Base-by-base conservation (phyloP, 2,329 filamentous ascomycete species). In the Geosmithia putterillii region DNA sequence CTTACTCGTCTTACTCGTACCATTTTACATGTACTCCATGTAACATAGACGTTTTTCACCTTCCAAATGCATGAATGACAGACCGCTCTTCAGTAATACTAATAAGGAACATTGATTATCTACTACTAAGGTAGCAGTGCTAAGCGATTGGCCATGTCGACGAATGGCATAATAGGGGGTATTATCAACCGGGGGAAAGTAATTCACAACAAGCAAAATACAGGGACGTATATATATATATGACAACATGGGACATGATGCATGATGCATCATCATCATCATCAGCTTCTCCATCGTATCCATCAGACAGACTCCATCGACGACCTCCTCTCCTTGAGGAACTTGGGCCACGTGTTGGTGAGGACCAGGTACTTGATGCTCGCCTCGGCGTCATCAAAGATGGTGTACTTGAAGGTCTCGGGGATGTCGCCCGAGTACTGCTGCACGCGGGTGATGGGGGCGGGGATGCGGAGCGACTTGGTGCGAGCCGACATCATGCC, bases 261-360 rank as follows among this genome's bases (percentile, higher is more conserved):
- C n/a, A n/a, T n/a, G n/a, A n/a, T n/a, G n/a, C n/a, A n/a, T n/a
- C n/a, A n/a, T n/a, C n/a, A n/a, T n/a, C 28, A 32, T 32, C 15
- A 36, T 36, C 18, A 36, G 7, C 34, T 17, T 17, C 15, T 12
- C 34, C 34, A 17, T 36, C 34, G 34, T n/a, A 17, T 36, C 34
- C 18, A 36, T 38, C 36, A 38, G 18, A 17, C 39, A n/a, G 39
- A 41, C 22, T n/a, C 60, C 34, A 58, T 50, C 1, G 59, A 62
- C n/a, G 52, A 51, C 28, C 59, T 51, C 40, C 59, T 51, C 42
- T 70, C 66, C 45, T 58, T 63, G 46, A 76, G 67, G 48, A 72
- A 79, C 53, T 75, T 76, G 32, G 73, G 73, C 80, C 80, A 84
- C 0, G 80, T 84, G 55, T 83, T 83, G 14, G 78, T 81, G 44